Percentiles rank a stretch among this genome's conserved stretches.
phyloP scores from a whole-genome alignment of 2,329 filamentous ascomycete genomes.

The Colletotrichum plurivorum region DNA sequence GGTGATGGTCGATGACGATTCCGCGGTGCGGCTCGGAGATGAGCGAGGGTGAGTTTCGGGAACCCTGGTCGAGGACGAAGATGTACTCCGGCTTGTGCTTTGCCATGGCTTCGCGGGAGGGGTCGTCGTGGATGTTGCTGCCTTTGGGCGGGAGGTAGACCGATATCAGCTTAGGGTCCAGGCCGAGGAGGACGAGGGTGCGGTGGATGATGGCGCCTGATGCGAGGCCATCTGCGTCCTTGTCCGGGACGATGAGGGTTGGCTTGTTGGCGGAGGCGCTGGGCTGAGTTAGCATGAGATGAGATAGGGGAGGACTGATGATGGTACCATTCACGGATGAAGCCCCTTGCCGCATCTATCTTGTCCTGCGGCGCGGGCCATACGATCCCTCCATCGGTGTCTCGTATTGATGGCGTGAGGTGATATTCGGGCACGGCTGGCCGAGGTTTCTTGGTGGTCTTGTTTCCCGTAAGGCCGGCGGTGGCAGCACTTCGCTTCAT shows the following conservation, averaged over 20 bases:
- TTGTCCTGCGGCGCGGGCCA: conserved; percentile 74
- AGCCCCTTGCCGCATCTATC: conserved; percentile 67
- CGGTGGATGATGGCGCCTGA: conserved; percentile 74
- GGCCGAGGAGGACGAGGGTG: conserved; percentile 71
- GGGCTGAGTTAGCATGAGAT: conserved; percentile 18
- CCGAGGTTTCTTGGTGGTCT: conserved; percentile 14
- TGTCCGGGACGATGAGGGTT: conserved; percentile 76
- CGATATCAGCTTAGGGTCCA: conserved; percentile 65
- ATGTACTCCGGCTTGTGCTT: conserved; percentile 57
- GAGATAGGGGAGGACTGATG: conserved; percentile 27
- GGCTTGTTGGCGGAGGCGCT: conserved; percentile 66
- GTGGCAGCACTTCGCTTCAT: conserved; percentile 31
- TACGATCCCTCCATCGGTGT: conserved; percentile 62
- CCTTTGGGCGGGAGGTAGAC: conserved; percentile 74
- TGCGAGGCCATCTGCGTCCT: conserved; percentile 77
- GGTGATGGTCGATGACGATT: conserved; percentile 77
- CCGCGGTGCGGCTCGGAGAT: conserved; percentile 64
- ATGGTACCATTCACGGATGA: conserved; percentile 70
- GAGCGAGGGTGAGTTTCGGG: conserved; percentile 61
- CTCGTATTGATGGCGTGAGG: conserved; percentile 54
- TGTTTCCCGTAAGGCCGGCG: conserved; percentile 2
- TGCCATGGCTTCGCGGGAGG: conserved; percentile 66
- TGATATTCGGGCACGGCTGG: conserved; percentile 60
- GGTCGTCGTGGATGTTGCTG: conserved; percentile 68
- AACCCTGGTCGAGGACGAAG: conserved; percentile 56